Evolutionary conservation across 257 asterid genomes (phyloP).

Genomic region (Solanum chiquidenum): DNA sequence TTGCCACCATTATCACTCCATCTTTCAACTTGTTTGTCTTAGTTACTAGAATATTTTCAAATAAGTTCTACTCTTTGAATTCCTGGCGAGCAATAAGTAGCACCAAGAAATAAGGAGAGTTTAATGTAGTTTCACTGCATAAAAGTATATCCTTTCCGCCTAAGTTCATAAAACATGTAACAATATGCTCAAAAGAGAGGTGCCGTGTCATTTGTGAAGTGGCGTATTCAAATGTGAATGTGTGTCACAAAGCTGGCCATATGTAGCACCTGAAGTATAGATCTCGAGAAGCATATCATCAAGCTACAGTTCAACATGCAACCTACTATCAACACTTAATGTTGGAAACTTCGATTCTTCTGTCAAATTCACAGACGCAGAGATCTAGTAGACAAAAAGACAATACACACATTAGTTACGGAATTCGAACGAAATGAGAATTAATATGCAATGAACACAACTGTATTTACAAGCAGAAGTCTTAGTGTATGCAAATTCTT

Average conservation of each 20-base stretch:
- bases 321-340: constrained; percentile 17
- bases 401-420: neutral
- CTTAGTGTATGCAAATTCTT: neutral
- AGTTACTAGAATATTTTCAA: neutral
- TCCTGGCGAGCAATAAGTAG: neutral
- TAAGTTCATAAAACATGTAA: neutral
- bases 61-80: neutral
- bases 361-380: constrained; percentile 19
- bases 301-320: constrained; percentile 10
- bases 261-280: neutral
- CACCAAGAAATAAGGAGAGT: neutral
- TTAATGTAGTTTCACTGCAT: neutral
- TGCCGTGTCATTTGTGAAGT: neutral
- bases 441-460: neutral
- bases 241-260: neutral
- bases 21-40: neutral
- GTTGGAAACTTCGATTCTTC: constrained; percentile 10
- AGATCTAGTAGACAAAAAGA: constrained; percentile 3
- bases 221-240: neutral
- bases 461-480: neutral
- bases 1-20: neutral
- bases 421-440: neutral
- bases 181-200: neutral
- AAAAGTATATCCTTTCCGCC: neutral
- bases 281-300: neutral